Base-by-base conservation (phyloP, 257 asterid genomes). In the Jacaranda mimosifolia region DNA sequence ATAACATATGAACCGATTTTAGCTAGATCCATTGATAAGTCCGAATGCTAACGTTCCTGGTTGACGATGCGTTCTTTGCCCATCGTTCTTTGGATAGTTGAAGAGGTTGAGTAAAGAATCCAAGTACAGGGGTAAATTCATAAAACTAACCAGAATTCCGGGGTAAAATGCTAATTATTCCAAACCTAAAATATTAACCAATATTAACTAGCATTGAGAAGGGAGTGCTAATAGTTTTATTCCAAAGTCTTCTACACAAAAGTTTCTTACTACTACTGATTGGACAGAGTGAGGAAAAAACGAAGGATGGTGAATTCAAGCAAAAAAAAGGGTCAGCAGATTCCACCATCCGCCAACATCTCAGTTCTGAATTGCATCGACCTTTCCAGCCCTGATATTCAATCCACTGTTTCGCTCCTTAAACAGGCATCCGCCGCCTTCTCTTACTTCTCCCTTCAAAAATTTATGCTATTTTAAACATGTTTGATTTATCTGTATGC, bases 351-450 rank as follows among this genome's bases (percentile, higher is more conserved):
- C 21, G 73, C 84, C n/a, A 73, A 32, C 14, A 51, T 80, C 39
- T 71, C 89, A 15, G 9, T 0, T 7, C 84, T 88, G n/a, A 80
- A 76, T 43, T 82, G 87, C 57, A 73, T 89, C 71, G 94, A 89
- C 79, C 91, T 89, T 46, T 83, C 89, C 1, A 64, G 77, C 75
- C 65, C 84, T 35, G 88, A 89, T 74, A 76, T 74, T 67, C 79
- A 80, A 7, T 77, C 85, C 53, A 79, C 91, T 0, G 91, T 85
- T 66, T 63, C 84, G 7, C 90, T 85, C 32, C 78, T 89, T 64
- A 87, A 87, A 80, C 88, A 87, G 94, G 93, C 73, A 77, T 12
- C 56, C 38, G 13, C 18, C 71, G 35, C 55, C 43, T 40, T 13
- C 15, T 21, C 58, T 40, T 17, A 9, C 57, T 36, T 21, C 43